Evolutionary conservation across 2,329 filamentous ascomycete species (phyloP), one percentile per base, ranked within the genome.

Genomic region (Venturiaceae sp.): DNA sequence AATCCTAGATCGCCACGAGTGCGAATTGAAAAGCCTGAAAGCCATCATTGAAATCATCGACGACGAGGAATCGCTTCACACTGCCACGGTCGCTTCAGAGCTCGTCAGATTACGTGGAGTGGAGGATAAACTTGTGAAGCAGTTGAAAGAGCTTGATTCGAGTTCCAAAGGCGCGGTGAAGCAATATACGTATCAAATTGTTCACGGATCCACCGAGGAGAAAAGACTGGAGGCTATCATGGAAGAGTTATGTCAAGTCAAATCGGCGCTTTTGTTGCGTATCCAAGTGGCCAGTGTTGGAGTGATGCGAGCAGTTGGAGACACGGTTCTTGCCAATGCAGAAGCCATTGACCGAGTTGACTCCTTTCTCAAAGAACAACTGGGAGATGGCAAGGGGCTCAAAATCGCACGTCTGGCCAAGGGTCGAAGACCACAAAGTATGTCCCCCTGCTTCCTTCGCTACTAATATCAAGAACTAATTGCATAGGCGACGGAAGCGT

Each of bases 241-340:
- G 64, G 55, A 55, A 3, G 63, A 65, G 44, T 46, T 65, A 16
- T 59, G 34, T 3, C 60, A 61, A n/a, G 60, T 63, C 8, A 65
- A 65, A 46, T 5, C 56, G 11, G n/a, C 39, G 36, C 56, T 65
- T 32, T 33, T 63, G 3, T 33, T 65, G 28, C 41, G 55, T 53
- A 64, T 65, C 14, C 59, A 64, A 32, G 57, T 64, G 28, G 61
- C 63, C n/a, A 60, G 63, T 46, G 61, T 65, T 0, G 63, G 61
- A 16, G 60, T 65, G 41, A 61, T 32, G 60, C 61, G 60, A 21
- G 57, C 16, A 59, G 60, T 53, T 37, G 60, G 52, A 34, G 26
- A 58, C 39, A 37, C 3, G n/a, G 26, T 63, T 5, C 60, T 63
- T 11, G 63, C 58, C 23, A 60, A 64, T 52, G 58, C 61, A 3